phyloP scores from a whole-genome alignment of 345 rosid genomes.

The Populus simonii region DNA sequence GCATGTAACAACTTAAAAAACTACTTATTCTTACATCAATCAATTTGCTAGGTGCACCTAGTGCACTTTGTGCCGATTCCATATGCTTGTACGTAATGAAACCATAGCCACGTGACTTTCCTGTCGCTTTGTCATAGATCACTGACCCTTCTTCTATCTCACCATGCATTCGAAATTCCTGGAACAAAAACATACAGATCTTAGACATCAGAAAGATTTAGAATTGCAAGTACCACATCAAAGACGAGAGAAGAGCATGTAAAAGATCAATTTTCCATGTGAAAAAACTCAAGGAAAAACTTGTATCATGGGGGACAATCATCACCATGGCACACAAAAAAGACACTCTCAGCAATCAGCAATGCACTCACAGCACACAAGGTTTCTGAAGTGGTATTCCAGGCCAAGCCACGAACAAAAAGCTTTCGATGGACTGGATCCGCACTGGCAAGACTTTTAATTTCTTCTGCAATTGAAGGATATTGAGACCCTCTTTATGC shows the following conservation, averaged over 20 bases:
- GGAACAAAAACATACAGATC: slow-evolving; percentile 12
- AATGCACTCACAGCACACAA: slow-evolving; percentile 83
- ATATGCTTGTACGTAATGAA: slow-evolving; percentile 66
- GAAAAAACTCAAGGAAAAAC: slow-evolving; percentile 1
- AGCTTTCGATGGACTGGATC: slow-evolving; percentile 79
- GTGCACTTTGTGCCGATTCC: slow-evolving; percentile 59
- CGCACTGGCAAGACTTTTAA: slow-evolving; percentile 62
- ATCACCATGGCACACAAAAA: slow-evolving; percentile 29
- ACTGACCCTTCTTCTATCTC: slow-evolving; percentile 80
- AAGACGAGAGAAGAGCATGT: not conserved
- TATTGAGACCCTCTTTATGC: slow-evolving; percentile 69
- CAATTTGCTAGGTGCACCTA: slow-evolving; percentile 57
- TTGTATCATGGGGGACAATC: slow-evolving; percentile 19
- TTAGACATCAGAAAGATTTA: not conserved
- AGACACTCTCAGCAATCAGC: slow-evolving; percentile 46
- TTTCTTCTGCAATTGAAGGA: slow-evolving; percentile 78
- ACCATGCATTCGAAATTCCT: slow-evolving; percentile 64
- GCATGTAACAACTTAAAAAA: slow-evolving; percentile 13
- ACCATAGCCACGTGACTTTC: slow-evolving; percentile 77
- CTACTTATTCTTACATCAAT: slow-evolving; percentile 48
- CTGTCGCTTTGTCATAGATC: slow-evolving; percentile 60
- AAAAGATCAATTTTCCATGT: not conserved
- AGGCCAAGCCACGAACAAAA: slow-evolving; percentile 81
- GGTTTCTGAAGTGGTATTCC: slow-evolving; percentile 72
- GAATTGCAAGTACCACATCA: not conserved